phyloP scores from a whole-genome alignment of 2,329 filamentous ascomycete species.

The Neofusicoccum laricinum region DNA sequence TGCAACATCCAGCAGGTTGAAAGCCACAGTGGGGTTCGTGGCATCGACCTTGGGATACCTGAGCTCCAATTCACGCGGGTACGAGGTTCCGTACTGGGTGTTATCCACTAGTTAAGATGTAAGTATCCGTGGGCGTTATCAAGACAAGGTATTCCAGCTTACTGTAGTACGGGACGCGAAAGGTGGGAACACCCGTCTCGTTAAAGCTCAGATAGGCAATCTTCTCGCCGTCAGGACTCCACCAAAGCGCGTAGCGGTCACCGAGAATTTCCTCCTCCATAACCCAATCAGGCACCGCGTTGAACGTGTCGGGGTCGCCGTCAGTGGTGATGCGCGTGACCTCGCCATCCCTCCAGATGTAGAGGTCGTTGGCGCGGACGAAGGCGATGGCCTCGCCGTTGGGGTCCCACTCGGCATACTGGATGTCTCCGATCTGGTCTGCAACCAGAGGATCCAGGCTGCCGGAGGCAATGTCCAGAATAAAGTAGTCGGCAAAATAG shows the following conservation, averaged over 20 bases:
- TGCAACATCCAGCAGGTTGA: conserved; percentile 57
- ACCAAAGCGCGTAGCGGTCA: conserved; percentile 53
- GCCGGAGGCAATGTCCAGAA: conserved; percentile 61
- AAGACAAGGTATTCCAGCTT: background rate
- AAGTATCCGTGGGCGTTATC: conserved; percentile 25
- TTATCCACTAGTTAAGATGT: conserved; percentile 42
- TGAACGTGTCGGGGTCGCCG: conserved; percentile 61
- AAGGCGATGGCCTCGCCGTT: conserved; percentile 61
- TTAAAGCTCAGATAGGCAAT: conserved; percentile 58
- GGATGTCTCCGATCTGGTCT: conserved; percentile 62
- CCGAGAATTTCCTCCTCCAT: conserved; percentile 60
- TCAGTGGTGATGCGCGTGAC: conserved; percentile 58
- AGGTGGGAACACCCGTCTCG: conserved; percentile 64
- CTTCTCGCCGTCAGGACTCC: conserved; percentile 54
- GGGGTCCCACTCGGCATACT: conserved; percentile 64
- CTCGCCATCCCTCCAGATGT: conserved; percentile 54
- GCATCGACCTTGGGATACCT: conserved; percentile 61
- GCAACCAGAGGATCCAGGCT: conserved; percentile 54
- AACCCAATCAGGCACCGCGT: conserved; percentile 64
- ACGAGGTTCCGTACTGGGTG: conserved; percentile 55
- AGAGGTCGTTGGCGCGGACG: conserved; percentile 65
- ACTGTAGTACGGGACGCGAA: conserved; percentile 61
- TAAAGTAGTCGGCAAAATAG: conserved; percentile 65
- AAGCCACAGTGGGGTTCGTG: conserved; percentile 62
- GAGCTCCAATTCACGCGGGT: conserved; percentile 61